phyloP scores from a whole-genome alignment of 2,329 filamentous ascomycete genomes.

The Pseudodiploospora longispora region DNA sequence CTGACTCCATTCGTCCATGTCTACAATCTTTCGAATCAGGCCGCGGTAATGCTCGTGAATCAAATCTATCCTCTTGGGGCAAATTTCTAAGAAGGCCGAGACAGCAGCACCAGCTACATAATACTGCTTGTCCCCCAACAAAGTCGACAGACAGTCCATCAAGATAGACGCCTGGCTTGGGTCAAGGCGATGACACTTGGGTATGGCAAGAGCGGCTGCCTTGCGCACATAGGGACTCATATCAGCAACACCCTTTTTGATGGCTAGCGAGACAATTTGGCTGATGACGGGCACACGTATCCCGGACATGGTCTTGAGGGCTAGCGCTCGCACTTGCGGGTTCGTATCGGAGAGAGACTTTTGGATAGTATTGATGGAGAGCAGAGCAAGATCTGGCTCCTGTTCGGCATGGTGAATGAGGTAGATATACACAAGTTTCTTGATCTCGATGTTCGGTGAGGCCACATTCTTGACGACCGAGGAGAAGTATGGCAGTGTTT shows the following conservation, averaged over 20 bases:
- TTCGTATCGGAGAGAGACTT: constrained; percentile 92
- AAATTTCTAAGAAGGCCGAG: constrained; percentile 79
- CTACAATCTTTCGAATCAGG: constrained; percentile 81
- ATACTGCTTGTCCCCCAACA: constrained; percentile 88
- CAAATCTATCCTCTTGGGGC: constrained; percentile 77
- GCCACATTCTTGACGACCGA: constrained; percentile 97
- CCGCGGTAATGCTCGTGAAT: constrained; percentile 84
- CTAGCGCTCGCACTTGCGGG: constrained; percentile 83
- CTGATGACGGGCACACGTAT: constrained; percentile 97
- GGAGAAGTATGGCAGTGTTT: constrained; percentile 91
- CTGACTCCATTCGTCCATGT: constrained; percentile 99
- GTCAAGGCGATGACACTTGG: constrained; percentile 91
- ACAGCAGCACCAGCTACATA: constrained; percentile 95
- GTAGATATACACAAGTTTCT: constrained; percentile 98
- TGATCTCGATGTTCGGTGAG: constrained; percentile 86
- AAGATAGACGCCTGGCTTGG: constrained; percentile 78
- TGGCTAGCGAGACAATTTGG: constrained; percentile 91
- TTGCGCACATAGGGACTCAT: constrained; percentile 94
- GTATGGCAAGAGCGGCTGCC: constrained; percentile 85
- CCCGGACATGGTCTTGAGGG: constrained; percentile 91
- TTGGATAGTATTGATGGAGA: constrained; percentile 98
- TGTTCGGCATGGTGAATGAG: constrained; percentile 93
- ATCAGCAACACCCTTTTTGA: constrained; percentile 87
- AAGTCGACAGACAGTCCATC: constrained; percentile 66
- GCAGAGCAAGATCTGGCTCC: constrained; percentile 86